Conservation (phyloP, 2,329 filamentous ascomycete species). For the Daldinia eschscholtzii region DNA sequence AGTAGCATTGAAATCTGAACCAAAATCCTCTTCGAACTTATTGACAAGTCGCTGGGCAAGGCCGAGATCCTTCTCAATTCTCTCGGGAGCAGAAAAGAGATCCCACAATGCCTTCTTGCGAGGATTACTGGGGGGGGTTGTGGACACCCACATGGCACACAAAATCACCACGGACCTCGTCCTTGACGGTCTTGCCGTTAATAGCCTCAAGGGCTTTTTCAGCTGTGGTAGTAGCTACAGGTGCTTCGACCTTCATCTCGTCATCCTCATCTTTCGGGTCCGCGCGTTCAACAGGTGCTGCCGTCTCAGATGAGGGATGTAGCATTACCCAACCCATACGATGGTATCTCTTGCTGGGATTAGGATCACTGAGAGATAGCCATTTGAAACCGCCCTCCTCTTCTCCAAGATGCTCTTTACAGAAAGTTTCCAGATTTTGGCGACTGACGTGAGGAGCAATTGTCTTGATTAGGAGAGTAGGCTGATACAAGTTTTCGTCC, state of each 20-base stretch:
- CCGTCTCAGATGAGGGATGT: constrained; percentile 79
- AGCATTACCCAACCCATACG: constrained; percentile 99
- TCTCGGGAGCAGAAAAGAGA: constrained; percentile 92
- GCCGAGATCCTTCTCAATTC: constrained; percentile 89
- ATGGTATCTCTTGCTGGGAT: constrained; percentile 96
- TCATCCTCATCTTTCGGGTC: constrained; percentile 77
- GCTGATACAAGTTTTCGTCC: constrained; percentile 88
- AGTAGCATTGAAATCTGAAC: constrained; percentile 80
- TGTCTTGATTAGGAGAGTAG: constrained; percentile 96
- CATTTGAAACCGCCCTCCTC: constrained; percentile 94
- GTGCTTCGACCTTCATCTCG: constrained; percentile 67
- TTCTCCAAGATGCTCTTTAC: constrained; percentile 92
- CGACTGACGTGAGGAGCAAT: constrained; percentile 96
- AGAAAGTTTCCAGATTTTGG: constrained; percentile 92
- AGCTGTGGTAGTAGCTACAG: constrained; percentile 69
- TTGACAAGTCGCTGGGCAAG: constrained; percentile 84
- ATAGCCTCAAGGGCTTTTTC: constrained; percentile 93
- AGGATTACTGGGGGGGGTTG: constrained; percentile 85
- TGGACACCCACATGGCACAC: constrained; percentile 98
- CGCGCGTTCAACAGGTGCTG: constrained; percentile 74
- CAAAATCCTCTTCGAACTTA: constrained; percentile 88
- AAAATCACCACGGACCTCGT: constrained; percentile 93
- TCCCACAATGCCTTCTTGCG: constrained; percentile 98
- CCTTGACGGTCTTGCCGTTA: constrained; percentile 97
- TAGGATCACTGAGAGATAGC: constrained; percentile 95